Base-by-base conservation (phyloP, 306 rosid species). In the Corylus americana region DNA sequence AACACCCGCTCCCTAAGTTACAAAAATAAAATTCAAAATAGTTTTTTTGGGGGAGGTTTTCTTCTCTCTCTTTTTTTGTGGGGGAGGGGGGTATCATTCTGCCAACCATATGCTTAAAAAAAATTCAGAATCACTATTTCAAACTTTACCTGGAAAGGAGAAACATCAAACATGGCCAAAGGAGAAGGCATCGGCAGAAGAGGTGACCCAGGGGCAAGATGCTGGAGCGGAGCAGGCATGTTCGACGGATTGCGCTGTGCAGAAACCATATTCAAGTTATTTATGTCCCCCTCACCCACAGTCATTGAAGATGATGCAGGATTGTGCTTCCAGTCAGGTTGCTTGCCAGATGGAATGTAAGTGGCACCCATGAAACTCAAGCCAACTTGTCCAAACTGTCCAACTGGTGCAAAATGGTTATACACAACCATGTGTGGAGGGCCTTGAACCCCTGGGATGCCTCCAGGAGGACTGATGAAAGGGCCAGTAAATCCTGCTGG, bases 391-490 rank as follows among this genome's bases (percentile, higher is more conserved):
- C 98, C 98, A 87, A 82, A 94, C 81, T 94, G 98, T 72, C 97
- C 97, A 50, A 95, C 97, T 69, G 98, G 98, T 35, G 98, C 92
- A 82, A 95, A 95, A 85, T 95, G 98, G 81, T 92, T 95, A 85
- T 95, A 95, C 54, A 95, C 98, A 85, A 92, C 93, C 98, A 95
- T 92, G 88, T 95, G 98, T 1, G 97, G 97, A 0, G 98, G 94
- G 55, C 97, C 98, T 82, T 92, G 98, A 83, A 94, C 95, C 55
- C 94, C 97, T 27, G 97, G 92, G 82, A 94, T 94, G 81, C 94
- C 97, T 68, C 97, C 96, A 7, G 97, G 88, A 71, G 94, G 97
- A 79, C 90, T 84, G 76, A 95, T 86, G 86, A 95, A 95, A 66
- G 97, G 94, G 63, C 98, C 97, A 49, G 92, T 86, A 70, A 87